phyloP scores from a whole-genome alignment of 805 yeast species.

The Hanseniaspora taiwanica region DNA sequence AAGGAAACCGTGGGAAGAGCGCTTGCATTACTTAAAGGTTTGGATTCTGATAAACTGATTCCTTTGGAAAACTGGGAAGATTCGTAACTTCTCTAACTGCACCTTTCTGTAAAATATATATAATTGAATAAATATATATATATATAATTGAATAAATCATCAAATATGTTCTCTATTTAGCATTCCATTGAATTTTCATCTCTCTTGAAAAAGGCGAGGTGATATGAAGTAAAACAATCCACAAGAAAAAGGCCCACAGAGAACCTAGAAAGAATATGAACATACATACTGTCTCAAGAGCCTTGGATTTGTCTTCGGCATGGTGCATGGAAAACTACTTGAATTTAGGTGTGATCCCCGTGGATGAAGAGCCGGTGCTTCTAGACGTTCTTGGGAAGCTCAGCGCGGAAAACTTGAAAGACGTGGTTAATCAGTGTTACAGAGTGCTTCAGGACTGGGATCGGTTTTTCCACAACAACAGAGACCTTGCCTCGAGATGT shows the following conservation, averaged over 20 bases:
- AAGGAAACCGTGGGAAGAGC: too few species aligned
- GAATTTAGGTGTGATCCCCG: neutral
- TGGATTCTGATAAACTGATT: constrained; percentile 1
- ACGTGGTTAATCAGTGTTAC: neutral
- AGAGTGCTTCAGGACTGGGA: neutral
- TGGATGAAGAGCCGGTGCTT: neutral
- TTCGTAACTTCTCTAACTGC: too few species aligned
- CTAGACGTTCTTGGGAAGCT: neutral
- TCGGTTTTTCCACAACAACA: neutral
- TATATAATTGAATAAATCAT: too few species aligned
- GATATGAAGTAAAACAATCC: neutral
- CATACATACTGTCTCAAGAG: neutral
- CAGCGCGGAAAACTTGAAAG: neutral
- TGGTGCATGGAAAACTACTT: neutral
- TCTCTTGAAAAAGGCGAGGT: too few species aligned
- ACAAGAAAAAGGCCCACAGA: neutral
- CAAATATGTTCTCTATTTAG: too few species aligned
- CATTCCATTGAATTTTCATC: too few species aligned
- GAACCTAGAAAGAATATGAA: neutral
- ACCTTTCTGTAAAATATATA: too few species aligned
- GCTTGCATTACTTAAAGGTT: constrained; percentile 10
- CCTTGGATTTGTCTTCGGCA: neutral
- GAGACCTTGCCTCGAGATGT: neutral
- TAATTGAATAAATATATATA: too few species aligned
- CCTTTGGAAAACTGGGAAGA: neutral